Percentiles rank a stretch among this genome's conserved stretches.
phyloP scores from a whole-genome alignment of 164 flowering plant genomes.

The Tetrastigma voinierianum region DNA sequence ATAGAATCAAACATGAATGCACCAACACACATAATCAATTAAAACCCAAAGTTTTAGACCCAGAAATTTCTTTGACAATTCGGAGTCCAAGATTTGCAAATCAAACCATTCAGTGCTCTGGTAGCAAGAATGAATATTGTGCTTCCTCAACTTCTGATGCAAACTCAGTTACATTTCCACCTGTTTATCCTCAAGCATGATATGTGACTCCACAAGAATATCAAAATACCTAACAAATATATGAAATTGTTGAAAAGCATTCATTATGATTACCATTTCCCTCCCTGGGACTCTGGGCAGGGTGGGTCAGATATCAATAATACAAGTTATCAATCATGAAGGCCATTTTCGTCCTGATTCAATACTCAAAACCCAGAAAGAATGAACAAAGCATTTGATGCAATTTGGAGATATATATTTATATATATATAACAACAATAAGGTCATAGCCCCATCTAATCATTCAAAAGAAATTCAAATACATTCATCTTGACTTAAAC shows the following conservation, averaged over 20 bases:
- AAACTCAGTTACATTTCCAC: constrained; percentile 20
- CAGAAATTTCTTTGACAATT: constrained; percentile 47
- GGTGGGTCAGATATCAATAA: constrained; percentile 2
- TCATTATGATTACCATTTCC: background rate
- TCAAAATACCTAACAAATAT: constrained; percentile 7
- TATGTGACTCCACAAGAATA: constrained; percentile 1
- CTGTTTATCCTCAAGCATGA: constrained; percentile 21
- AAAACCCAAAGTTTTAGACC: constrained; percentile 76
- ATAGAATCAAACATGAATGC: constrained; percentile 60
- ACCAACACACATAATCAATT: constrained; percentile 65
- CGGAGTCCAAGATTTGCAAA: constrained; percentile 46
- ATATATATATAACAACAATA: background rate
- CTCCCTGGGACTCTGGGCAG: background rate
- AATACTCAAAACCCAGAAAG: no score
- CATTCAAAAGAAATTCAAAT: constrained; percentile 18
- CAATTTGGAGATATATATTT: constrained; percentile 5
- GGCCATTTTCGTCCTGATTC: background rate
- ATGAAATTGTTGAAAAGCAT: background rate
- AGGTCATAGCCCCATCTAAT: background rate
- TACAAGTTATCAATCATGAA: background rate
- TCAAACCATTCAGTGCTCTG: no score
- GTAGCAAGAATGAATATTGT: background rate
- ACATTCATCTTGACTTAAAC: constrained; percentile 5
- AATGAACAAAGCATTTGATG: background rate
- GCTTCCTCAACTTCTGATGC: background rate